Conservation (phyloP, 345 rosid species). For the Arabidopsis suecica region DNA sequence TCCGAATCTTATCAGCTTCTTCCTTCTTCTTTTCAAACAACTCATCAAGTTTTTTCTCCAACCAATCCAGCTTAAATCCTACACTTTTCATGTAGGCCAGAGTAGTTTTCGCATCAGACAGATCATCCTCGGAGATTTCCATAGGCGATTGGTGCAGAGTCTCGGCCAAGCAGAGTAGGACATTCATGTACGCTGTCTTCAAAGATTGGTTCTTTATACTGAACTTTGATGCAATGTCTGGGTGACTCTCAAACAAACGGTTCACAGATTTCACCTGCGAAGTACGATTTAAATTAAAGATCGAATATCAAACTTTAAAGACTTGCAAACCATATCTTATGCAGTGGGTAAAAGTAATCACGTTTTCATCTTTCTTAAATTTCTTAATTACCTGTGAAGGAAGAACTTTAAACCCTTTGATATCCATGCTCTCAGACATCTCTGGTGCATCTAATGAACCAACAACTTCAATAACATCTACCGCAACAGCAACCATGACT, state of each 20-base stretch:
- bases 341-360: neutral
- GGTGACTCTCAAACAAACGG: slow-evolving; percentile 4
- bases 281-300: too few species aligned
- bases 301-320: too few species aligned
- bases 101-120: neutral
- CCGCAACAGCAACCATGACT: slow-evolving; percentile 66
- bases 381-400: neutral
- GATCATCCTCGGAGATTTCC: neutral
- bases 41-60: neutral
- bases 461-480: slow-evolving; percentile 32
- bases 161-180: slow-evolving; percentile 7
- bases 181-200: slow-evolving; percentile 9
- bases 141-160: neutral
- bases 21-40: neutral
- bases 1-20: neutral
- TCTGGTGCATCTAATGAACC: neutral
- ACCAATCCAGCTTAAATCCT: neutral
- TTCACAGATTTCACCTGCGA: neutral
- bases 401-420: slow-evolving; percentile 25
- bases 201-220: neutral
- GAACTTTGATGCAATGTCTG: slow-evolving; percentile 5
- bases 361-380: neutral
- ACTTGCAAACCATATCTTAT: too few species aligned
- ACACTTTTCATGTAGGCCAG: neutral
- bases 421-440: neutral